Evolutionary conservation across 106 monocot genomes (phyloP).

Genomic region (Dioscorea zingiberensis): DNA sequence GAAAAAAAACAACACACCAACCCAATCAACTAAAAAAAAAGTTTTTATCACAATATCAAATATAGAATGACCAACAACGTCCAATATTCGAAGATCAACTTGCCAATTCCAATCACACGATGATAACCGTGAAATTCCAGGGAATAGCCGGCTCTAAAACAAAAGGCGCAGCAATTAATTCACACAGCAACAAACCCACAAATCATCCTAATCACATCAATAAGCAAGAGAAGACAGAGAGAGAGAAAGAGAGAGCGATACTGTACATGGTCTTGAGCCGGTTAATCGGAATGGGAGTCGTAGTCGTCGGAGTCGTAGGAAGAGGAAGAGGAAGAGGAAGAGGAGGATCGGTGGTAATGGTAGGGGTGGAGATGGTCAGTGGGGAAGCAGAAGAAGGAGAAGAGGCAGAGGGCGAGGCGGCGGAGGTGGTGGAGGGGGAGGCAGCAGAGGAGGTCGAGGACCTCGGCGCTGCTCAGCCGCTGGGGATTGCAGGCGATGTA

Average conservation of each 20-base stretch:
- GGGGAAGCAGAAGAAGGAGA: constrained; percentile 55
- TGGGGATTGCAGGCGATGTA: constrained; percentile 57
- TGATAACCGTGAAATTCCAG: too few species aligned
- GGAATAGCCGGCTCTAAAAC: too few species aligned
- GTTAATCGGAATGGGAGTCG: constrained; percentile 40
- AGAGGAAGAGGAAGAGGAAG: constrained; percentile 19
- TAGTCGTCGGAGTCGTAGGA: constrained; percentile 15
- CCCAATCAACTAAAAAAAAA: too few species aligned
- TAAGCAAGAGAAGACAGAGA: not conserved
- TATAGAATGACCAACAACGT: too few species aligned
- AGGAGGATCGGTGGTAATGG: constrained; percentile 1
- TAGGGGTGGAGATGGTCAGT: not conserved
- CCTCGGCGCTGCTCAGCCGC: constrained; percentile 36
- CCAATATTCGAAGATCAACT: too few species aligned
- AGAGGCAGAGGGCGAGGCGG: constrained; percentile 42
- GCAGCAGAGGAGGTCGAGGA: constrained; percentile 45
- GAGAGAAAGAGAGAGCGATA: not conserved
- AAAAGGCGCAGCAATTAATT: too few species aligned
- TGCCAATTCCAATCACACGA: too few species aligned
- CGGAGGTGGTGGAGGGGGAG: constrained; percentile 44
- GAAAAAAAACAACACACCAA: too few species aligned
- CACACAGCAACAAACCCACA: too few species aligned
- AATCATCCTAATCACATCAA: too few species aligned
- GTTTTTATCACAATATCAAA: too few species aligned
- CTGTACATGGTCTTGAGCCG: not conserved